Evolutionary conservation across 768 basidiomycete species (phyloP).

Genomic region (Termitomyces sp.): DNA sequence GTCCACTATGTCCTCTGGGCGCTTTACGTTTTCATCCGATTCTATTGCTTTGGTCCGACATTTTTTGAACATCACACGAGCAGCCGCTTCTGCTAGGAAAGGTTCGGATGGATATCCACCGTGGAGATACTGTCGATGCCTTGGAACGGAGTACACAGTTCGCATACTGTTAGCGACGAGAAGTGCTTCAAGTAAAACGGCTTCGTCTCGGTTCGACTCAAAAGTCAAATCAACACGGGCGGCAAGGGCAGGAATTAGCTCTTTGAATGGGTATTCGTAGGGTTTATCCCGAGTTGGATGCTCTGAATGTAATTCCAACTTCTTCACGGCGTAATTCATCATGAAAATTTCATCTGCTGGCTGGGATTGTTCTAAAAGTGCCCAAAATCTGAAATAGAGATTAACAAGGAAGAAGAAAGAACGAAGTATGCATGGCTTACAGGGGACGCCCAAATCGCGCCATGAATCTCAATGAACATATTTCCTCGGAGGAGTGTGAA

Average conservation of each 20-base stretch:
- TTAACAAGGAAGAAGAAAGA: background rate
- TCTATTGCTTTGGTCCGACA: background rate
- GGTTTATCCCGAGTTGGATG: background rate
- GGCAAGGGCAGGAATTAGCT: background rate
- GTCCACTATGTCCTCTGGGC: background rate
- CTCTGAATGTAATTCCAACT: background rate
- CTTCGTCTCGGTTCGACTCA: background rate
- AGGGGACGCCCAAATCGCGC: background rate
- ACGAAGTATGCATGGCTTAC: background rate
- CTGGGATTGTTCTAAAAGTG: background rate
- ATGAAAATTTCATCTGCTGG: rapidly evolving
- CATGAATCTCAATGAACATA: background rate
- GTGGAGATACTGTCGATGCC: background rate
- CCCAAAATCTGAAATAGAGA: background rate
- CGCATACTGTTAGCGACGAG: background rate
- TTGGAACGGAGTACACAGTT: background rate
- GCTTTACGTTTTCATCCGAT: background rate
- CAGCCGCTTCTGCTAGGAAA: background rate
- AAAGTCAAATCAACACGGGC: background rate
- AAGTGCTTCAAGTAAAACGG: background rate
- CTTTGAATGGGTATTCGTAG: background rate
- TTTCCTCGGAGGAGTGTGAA: background rate
- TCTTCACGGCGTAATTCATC: background rate
- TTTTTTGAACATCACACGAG: background rate
- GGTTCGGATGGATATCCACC: background rate